Percentiles rank a stretch among this genome's conserved stretches.
phyloP scores from a whole-genome alignment of 176 grass and related monocot species.

The Carex kokanica region DNA sequence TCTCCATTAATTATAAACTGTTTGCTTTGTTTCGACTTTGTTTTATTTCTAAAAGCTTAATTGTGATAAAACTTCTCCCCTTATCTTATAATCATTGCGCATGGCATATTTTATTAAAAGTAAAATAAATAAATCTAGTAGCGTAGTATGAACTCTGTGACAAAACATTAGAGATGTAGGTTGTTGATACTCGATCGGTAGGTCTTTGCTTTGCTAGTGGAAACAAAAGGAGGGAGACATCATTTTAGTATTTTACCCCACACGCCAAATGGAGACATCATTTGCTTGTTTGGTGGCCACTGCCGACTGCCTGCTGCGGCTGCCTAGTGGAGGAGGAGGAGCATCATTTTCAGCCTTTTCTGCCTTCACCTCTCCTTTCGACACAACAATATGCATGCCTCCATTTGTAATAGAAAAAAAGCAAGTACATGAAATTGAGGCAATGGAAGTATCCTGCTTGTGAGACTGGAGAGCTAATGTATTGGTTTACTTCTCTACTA shows the following conservation, averaged over 20 bases:
- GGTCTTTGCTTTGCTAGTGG: background rate
- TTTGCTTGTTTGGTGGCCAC: background rate
- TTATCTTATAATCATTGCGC: no score
- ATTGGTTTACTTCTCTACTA: no score
- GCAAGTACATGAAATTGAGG: background rate
- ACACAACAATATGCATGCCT: background rate
- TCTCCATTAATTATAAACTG: no score
- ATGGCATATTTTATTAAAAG: no score
- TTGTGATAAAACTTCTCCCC: no score
- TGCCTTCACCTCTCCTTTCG: background rate
- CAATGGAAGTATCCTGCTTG: background rate
- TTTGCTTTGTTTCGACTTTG: background rate
- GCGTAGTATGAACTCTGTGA: background rate
- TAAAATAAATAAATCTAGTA: no score
- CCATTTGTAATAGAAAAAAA: background rate
- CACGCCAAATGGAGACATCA: background rate
- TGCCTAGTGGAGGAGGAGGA: background rate
- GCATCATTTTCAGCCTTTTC: background rate
- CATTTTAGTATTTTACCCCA: background rate
- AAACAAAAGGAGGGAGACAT: background rate
- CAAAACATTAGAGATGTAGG: no score
- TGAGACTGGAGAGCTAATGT: background rate
- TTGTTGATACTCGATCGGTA: no score
- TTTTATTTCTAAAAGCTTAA: background rate
- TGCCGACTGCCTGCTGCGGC: background rate